A percentile compares a stretch with the other conserved stretches of the same genome.
Conservation (phyloP, 2,329 filamentous ascomycete species). For the Claviceps quebecensis region DNA sequence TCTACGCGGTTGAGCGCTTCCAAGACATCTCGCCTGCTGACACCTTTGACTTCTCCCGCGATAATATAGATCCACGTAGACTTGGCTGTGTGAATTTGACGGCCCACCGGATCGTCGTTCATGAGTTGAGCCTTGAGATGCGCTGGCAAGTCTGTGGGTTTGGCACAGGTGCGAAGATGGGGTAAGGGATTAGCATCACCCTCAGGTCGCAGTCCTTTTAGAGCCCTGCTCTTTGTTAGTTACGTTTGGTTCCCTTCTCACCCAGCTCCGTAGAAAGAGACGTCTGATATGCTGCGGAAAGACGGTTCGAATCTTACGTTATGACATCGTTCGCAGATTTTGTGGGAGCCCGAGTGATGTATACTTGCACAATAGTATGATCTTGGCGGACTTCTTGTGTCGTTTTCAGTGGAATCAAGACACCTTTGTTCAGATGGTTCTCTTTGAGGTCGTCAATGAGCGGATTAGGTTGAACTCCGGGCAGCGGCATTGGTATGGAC, state of each 20-base stretch:
- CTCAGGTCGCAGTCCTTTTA: slow-evolving; percentile 42
- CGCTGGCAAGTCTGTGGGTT: slow-evolving; percentile 51
- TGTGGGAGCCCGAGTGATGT: slow-evolving; percentile 58
- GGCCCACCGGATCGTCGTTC: slow-evolving; percentile 40
- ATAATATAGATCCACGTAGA: slow-evolving; percentile 47
- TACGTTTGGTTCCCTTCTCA: not conserved
- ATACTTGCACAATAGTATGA: slow-evolving; percentile 45
- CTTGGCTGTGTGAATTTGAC: slow-evolving; percentile 44
- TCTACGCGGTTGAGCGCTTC: slow-evolving; percentile 33
- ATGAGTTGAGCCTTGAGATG: slow-evolving; percentile 50
- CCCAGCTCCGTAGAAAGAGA: not conserved
- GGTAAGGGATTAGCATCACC: slow-evolving; percentile 50
- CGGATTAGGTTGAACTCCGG: slow-evolving; percentile 19
- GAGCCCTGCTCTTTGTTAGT: slow-evolving; percentile 27
- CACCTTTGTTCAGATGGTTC: slow-evolving; percentile 27
- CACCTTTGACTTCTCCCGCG: slow-evolving; percentile 34
- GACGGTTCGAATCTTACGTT: slow-evolving; percentile 34
- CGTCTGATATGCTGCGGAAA: no score
- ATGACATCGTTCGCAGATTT: slow-evolving; percentile 60
- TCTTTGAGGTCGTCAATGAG: slow-evolving; percentile 23
- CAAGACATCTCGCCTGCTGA: slow-evolving; percentile 40
- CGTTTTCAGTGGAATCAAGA: slow-evolving; percentile 50
- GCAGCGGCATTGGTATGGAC: not conserved
- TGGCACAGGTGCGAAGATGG: slow-evolving; percentile 65
- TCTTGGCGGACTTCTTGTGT: slow-evolving; percentile 48